Conservation (phyloP, 176 grass and related monocot species). For the Puccinellia tenuiflora region DNA sequence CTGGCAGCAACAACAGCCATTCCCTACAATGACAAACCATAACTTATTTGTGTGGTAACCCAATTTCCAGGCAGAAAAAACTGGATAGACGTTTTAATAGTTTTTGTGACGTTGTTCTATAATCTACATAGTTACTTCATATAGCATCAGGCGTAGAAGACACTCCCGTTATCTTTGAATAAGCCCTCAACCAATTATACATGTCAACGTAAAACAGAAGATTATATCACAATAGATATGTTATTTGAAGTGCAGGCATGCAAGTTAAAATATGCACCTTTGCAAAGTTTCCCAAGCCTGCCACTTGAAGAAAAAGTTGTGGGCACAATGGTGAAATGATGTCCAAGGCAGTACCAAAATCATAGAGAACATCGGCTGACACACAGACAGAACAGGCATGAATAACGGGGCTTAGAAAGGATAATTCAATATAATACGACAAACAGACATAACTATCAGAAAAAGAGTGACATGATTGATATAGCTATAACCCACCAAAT, state of each 20-base stretch:
- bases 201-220: neutral
- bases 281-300: slow-evolving; percentile 86
- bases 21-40: slow-evolving; percentile 41
- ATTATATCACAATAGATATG: neutral
- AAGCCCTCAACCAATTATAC: neutral
- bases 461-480: neutral
- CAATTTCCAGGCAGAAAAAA: neutral
- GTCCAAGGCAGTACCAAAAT: slow-evolving; percentile 86
- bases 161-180: neutral
- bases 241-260: neutral
- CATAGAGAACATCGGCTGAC: slow-evolving; percentile 96
- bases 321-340: slow-evolving; percentile 89
- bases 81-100: neutral
- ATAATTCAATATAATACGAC: neutral
- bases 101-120: neutral
- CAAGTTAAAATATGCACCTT: slow-evolving; percentile 53
- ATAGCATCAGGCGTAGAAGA: neutral
- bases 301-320: slow-evolving; percentile 96
- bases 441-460: slow-evolving; percentile 8
- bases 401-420: slow-evolving; percentile 3
- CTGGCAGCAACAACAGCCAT: slow-evolving; percentile 91
- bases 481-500: slow-evolving; percentile 48
- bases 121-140: neutral
- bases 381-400: neutral
- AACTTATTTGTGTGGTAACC: neutral